phyloP scores from a whole-genome alignment of 345 rosid genomes.

The Barbarea vulgaris region DNA sequence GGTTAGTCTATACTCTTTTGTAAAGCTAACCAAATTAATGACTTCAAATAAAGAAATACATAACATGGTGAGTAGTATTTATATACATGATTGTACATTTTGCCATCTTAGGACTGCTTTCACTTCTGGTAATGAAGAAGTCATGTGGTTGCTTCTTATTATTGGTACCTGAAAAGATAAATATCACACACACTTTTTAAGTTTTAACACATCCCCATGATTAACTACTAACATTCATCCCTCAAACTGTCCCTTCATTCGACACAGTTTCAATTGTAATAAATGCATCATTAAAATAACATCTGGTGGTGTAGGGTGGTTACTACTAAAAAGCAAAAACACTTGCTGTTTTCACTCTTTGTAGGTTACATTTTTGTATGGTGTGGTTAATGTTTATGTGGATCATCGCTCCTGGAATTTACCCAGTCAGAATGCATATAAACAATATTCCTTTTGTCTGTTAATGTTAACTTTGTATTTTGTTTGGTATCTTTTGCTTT shows the following conservation, averaged over 20 bases:
- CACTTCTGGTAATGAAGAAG: constrained; percentile 12
- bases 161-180: constrained; percentile 11
- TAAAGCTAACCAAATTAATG: too few relatives aligned
- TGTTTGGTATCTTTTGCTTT: constrained; percentile 2
- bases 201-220: neutral
- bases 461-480: neutral
- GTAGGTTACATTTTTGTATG: neutral
- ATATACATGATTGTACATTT: neutral
- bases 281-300: neutral
- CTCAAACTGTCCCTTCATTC: neutral
- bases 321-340: too few relatives aligned
- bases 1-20: neutral
- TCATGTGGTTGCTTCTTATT: neutral
- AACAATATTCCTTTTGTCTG: neutral
- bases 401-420: neutral
- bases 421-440: neutral
- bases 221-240: neutral
- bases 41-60: too few relatives aligned
- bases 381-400: neutral
- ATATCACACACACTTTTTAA: neutral
- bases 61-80: neutral
- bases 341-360: neutral
- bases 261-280: neutral
- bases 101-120: constrained; percentile 6
- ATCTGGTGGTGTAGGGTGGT: neutral